Conservation (phyloP, 495 filamentous ascomycete genomes). For the Pseudoneurospora amorphoporcata region DNA sequence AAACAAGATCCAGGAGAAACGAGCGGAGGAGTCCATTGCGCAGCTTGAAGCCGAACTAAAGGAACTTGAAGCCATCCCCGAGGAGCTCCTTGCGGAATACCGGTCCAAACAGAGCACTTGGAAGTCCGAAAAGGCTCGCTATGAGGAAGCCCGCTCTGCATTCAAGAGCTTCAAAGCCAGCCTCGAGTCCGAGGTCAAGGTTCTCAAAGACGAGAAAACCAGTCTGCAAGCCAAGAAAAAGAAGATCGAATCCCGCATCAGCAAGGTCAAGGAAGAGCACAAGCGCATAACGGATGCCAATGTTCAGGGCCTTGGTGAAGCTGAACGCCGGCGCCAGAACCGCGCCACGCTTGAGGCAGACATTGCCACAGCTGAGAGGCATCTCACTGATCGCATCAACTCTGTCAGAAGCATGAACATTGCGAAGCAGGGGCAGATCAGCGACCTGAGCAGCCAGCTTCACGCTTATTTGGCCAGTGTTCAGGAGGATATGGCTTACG, state of each 20-base stretch:
- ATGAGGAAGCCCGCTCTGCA: conserved; percentile 48
- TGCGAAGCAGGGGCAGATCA: conserved; percentile 32
- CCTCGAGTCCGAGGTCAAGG: conserved; percentile 52
- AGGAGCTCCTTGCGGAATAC: conserved; percentile 53
- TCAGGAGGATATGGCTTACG: conserved; percentile 20
- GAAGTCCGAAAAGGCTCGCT: conserved; percentile 52
- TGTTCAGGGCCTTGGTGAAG: conserved; percentile 61
- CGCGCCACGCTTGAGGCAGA: conserved; percentile 57
- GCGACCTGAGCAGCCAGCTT: conserved; percentile 28
- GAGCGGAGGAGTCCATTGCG: conserved; percentile 62
- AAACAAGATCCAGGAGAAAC: conserved; percentile 68
- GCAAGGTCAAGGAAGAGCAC: conserved; percentile 68
- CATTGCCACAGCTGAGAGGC: conserved; percentile 45
- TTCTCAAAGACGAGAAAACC: conserved; percentile 55
- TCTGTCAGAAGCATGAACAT: conserved; percentile 25
- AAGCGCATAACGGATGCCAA: conserved; percentile 70
- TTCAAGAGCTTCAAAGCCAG: conserved; percentile 52
- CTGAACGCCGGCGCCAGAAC: conserved; percentile 59
- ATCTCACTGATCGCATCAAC: conserved; percentile 28
- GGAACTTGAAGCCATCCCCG: conserved; percentile 54
- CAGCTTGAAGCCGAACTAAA: conserved; percentile 55
- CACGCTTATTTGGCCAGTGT: conserved; percentile 30
- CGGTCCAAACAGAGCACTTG: conserved; percentile 49
- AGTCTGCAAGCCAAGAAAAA: conserved; percentile 65
- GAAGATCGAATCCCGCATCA: conserved; percentile 62